Evolutionary conservation across 2,329 filamentous ascomycete genomes (phyloP), one percentile per base, ranked within the genome.

Genomic region (Cercospora janseana): DNA sequence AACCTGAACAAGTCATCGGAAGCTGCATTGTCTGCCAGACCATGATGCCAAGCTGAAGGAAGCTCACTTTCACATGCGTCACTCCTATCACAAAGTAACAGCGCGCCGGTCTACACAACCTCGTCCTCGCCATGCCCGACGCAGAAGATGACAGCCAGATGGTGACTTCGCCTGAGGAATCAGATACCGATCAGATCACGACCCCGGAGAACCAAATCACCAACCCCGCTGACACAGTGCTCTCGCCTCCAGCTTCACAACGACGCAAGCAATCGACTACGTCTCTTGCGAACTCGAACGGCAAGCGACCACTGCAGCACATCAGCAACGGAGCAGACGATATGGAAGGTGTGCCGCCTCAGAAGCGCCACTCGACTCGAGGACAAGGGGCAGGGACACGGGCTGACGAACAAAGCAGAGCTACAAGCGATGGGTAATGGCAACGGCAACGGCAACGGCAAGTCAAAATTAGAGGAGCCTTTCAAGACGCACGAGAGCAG

Each of bases 141-240:
- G 77, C 61, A 59, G 78, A 80, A 65, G 76, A 77, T 35, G 78
- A 81, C 68, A 79, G 75, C 23, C 76, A 75, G 52, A 81, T 81
- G 79, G 72, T 75, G 54, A 78, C 75, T 35, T 49, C 46, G 16
- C 46, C 46, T 21, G 46, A 49, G 26, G 46, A 49, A n/a, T 49
- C 43, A 26, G 34, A 38, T 24, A 34, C 46, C 27, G 67, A 67
- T 31, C 66, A 69, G 40, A 64, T 54, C 72, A 37, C 71, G 69
- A 50, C 77, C 72, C 29, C 74, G 71, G 23, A 72, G 69, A 40
- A 67, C 60, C 57, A 61, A 59, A 55, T 60, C 55, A 52, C 62
- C 61, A 46, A 57, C 64, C 58, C 56, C 56, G 55, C 49, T 44
- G 48, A 42, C 41, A 69, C 70, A n/a, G 75, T 79, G 52, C 72